Base-by-base conservation (phyloP, 306 rosid species). In the Dryas alaskensis region DNA sequence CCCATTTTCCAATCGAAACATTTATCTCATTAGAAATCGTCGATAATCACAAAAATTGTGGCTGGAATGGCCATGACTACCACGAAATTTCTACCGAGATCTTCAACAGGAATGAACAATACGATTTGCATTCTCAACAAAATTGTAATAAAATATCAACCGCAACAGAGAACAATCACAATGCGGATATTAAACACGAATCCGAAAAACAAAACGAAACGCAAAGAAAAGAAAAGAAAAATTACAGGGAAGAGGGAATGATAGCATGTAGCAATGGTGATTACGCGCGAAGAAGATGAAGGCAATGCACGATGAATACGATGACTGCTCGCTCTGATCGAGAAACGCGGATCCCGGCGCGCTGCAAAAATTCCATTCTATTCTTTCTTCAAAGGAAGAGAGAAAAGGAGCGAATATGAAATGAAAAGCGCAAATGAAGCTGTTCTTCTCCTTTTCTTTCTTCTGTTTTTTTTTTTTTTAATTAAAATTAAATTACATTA, bases 301-400 rank as follows among this genome's bases (percentile, higher is more conserved):
- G 76, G 72, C 67, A 57, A 40, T 59, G 49, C 17, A 13, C 25
- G 60, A 22, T 40, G 83, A 78, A 74, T 48, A 47, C 83, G 71
- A 76, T 81, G 76, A 67, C 67, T 51, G 48, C n/a, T 40, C 73
- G 63, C 68, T 49, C 76, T 49, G 88, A 80, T 85, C 82, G 86
- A 86, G 80, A 85, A 82, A 82, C 82, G 89, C 76, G 91, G 93
- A 91, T 88, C 86, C 89, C 88, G 74, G 85, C 52, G 84, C 61
- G 53, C 80, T 60, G 86, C 79, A 55, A 45, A 84, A 80, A 83
- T 86, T 85, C 89, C 96, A 80, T 84, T 25, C 31, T 63, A 50
- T 83, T 31, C 37, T 31, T 31, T 72, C 46, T 19, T 48, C 72
- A 9, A 51, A 19, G 47, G n/a, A 50, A 31, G 50, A 51, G 55